phyloP scores from a whole-genome alignment of 2,329 filamentous ascomycete species.

The Gremmenia infestans region DNA sequence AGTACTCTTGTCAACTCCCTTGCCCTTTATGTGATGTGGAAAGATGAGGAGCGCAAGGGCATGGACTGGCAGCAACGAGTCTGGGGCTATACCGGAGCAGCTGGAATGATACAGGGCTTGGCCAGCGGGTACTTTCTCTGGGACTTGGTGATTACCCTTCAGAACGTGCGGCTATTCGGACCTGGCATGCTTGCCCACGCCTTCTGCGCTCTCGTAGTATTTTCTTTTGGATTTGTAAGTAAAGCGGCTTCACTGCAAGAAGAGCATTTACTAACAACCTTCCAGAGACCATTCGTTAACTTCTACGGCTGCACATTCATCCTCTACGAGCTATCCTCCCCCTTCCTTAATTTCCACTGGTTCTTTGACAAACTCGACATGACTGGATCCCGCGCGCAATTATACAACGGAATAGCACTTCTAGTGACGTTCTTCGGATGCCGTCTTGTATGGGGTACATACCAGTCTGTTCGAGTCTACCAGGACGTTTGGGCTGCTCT shows the following conservation, averaged over 20 bases:
- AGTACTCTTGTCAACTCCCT: constrained; percentile 65
- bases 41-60: constrained; percentile 60
- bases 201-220: constrained; percentile 67
- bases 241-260: neutral
- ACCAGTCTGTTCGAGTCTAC: constrained; percentile 64
- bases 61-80: constrained; percentile 66
- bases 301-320: constrained; percentile 79
- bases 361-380: constrained; percentile 83
- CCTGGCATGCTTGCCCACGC: constrained; percentile 64
- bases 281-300: constrained; percentile 75
- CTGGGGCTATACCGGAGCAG: constrained; percentile 71
- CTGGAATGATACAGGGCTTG: constrained; percentile 69
- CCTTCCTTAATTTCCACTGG: constrained; percentile 87
- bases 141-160: constrained; percentile 67
- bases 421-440: constrained; percentile 71
- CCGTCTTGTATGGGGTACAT: constrained; percentile 73
- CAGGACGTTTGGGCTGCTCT: constrained; percentile 61
- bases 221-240: constrained; percentile 74
- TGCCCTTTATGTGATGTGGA: constrained; percentile 68
- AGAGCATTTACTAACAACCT: constrained; percentile 8
- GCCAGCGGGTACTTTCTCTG: constrained; percentile 80
- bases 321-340: constrained; percentile 80
- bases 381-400: constrained; percentile 68
- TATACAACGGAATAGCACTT: constrained; percentile 71
- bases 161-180: constrained; percentile 63